Evolutionary conservation across 2,329 filamentous ascomycete species (phyloP).

Genomic region (Colletotrichum echinochloae): DNA sequence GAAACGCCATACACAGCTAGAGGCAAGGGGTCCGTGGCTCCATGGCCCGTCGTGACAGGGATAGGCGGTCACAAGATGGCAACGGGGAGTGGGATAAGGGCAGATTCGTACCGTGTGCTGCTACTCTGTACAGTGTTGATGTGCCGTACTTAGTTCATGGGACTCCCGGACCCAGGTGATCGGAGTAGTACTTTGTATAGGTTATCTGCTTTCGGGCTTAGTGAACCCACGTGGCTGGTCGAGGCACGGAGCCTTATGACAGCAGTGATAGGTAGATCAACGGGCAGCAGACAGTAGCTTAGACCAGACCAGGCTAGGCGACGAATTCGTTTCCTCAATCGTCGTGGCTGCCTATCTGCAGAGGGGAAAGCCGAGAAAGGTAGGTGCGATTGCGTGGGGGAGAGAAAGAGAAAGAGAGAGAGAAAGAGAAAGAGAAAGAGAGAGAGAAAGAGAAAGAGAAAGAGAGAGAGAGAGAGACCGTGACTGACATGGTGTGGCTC

Average conservation of each 20-base stretch:
- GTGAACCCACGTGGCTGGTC: conserved; percentile 31
- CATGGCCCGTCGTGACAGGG: conserved; percentile 5
- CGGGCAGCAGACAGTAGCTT: conserved; percentile 32
- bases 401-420: not conserved
- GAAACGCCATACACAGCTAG: conserved; percentile 3
- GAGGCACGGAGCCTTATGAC: conserved; percentile 34
- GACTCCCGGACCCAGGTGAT: conserved; percentile 29
- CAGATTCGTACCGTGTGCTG: not conserved
- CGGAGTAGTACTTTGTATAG: conserved; percentile 35
- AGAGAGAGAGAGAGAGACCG: not conserved
- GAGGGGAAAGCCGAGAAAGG: conserved; percentile 17
- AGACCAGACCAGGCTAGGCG: conserved; percentile 16
- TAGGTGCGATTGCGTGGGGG: not conserved
- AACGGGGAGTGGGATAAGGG: not conserved
- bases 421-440: too few relatives aligned
- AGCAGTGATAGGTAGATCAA: conserved; percentile 36
- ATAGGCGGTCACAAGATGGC: not conserved
- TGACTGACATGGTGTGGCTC: not conserved
- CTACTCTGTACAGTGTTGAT: not conserved
- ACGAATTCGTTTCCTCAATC: conserved; percentile 26
- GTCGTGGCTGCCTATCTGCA: conserved; percentile 3
- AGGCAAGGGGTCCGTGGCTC: conserved; percentile 19
- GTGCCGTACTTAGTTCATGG: not conserved
- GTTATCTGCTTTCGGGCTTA: conserved; percentile 30
- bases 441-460: too few relatives aligned